Conservation (phyloP, 768 basidiomycete species). For the Tulasnella sp. region DNA sequence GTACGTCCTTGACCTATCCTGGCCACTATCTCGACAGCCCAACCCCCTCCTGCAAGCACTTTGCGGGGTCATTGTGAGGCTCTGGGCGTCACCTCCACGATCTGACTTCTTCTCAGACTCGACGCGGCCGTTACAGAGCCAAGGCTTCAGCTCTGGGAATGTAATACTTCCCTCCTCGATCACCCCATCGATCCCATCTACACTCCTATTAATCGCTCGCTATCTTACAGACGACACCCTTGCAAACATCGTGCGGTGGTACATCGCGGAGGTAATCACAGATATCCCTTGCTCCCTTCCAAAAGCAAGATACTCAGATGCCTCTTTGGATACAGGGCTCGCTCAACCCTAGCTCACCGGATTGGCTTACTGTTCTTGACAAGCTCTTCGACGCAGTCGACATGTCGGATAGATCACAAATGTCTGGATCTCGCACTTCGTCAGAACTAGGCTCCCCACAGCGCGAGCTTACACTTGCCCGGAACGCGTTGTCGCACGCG, state of each 20-base stretch:
- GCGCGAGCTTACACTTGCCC: background rate
- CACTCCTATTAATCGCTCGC: conserved; percentile 11
- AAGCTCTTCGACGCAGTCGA: conserved; percentile 9
- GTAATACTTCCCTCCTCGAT: conserved; percentile 3
- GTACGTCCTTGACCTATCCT: conserved; percentile 1
- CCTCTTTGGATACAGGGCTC: background rate
- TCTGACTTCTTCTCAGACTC: background rate
- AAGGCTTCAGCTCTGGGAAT: background rate
- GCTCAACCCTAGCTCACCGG: conserved; percentile 3
- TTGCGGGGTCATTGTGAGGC: conserved; percentile 5
- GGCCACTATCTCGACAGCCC: background rate
- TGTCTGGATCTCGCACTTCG: background rate
- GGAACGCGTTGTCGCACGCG: conserved; percentile 11
- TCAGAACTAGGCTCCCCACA: background rate
- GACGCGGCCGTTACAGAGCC: background rate
- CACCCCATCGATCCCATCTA: conserved; percentile 9
- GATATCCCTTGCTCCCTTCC: background rate
- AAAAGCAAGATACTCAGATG: background rate
- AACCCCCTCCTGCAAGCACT: conserved; percentile 4
- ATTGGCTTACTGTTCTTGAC: conserved; percentile 6
- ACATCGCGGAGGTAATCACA: conserved; percentile 3
- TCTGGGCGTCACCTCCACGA: background rate
- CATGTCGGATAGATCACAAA: background rate
- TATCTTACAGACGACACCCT: conserved; percentile 13
- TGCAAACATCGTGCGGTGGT: background rate